Evolutionary conservation across 768 basidiomycete genomes (phyloP).

Genomic region (Atractiella rhizophila): DNA sequence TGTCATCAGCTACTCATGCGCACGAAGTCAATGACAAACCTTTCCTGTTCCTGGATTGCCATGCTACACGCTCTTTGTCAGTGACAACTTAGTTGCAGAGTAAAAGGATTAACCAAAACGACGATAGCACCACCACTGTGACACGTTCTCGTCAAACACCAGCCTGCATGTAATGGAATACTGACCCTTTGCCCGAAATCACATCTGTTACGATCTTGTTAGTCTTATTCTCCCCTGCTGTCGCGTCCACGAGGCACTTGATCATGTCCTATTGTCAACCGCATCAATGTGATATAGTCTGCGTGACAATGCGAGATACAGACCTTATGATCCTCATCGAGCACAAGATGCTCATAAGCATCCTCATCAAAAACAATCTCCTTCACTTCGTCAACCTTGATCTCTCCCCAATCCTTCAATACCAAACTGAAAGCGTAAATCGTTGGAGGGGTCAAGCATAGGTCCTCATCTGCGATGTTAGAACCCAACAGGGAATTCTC

Average conservation of each 20-base stretch:
- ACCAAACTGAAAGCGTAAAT: conserved; percentile 4
- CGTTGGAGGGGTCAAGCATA: conserved; percentile 1
- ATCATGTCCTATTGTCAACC: too few species aligned
- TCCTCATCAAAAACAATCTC: neutral
- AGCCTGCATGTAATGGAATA: too few species aligned
- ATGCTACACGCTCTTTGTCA: too few species aligned
- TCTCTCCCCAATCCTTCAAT: conserved; percentile 5
- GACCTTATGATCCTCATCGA: neutral
- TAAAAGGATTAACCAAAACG: too few species aligned
- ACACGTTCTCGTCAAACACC: too few species aligned
- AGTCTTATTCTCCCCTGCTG: too few species aligned
- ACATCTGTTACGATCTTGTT: conserved; percentile 4
- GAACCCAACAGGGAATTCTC: too few species aligned
- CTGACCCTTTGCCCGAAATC: conserved; percentile 9
- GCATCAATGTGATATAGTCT: too few species aligned
- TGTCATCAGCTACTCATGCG: too few species aligned
- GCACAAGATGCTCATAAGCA: conserved; percentile 5
- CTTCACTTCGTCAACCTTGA: neutral
- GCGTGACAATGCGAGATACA: too few species aligned
- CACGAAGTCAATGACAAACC: too few species aligned
- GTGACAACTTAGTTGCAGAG: too few species aligned
- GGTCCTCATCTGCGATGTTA: neutral
- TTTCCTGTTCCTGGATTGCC: conserved; percentile 7
- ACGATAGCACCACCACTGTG: conserved; percentile 6
- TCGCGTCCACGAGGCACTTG: conserved; percentile 2